These are phyloP conservation scores for Boletus mariae DNA, from an alignment of 1,284 basidiomycete species.

Conservation along the genomic window DNA sequence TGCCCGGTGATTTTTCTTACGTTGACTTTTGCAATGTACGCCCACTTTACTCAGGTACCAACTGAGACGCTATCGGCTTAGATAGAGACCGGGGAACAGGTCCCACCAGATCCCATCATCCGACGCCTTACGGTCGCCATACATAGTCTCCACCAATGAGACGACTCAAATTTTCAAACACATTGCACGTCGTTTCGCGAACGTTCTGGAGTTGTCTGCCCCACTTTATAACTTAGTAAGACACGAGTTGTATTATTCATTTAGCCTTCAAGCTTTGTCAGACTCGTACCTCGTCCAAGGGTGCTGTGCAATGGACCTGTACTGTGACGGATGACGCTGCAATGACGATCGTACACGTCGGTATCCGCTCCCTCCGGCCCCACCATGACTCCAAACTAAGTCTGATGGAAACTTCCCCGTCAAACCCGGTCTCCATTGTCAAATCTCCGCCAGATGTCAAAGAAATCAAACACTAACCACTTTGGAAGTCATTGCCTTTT, in stretches of 20 bases:
- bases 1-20: neutral
- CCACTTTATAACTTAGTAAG: neutral
- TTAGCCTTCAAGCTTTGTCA: neutral
- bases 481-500: conserved; percentile 2
- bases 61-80: neutral
- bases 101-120: conserved; percentile 1
- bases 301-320: neutral
- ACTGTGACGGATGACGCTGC: neutral
- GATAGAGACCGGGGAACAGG: neutral
- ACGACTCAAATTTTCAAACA: neutral
- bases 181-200: neutral
- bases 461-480: neutral
- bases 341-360: neutral
- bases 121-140: neutral
- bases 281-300: neutral
- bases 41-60: neutral
- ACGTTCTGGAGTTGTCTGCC: neutral
- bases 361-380: neutral
- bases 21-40: neutral
- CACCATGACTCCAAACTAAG: neutral
- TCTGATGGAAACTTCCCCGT: neutral
- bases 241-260: neutral
- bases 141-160: neutral
- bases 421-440: conserved; percentile 1
- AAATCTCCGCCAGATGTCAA: conserved; percentile 1